Base-by-base conservation (phyloP, 1,284 basidiomycete species). In the Ganoderma boninense region DNA sequence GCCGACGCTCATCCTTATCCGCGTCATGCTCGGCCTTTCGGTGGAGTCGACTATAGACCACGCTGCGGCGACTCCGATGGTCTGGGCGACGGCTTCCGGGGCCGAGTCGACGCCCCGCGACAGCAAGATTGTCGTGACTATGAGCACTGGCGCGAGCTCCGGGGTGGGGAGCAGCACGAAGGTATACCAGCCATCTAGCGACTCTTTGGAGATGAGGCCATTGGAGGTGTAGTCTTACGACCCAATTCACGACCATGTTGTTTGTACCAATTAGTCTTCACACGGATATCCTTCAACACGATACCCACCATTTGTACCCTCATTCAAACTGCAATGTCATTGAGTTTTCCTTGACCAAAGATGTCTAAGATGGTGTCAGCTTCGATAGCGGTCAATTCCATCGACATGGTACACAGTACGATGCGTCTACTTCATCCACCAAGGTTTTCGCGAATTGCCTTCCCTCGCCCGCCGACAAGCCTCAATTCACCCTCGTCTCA, bases 1-100 rank as follows among this genome's bases (percentile, higher is more conserved):
- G 2, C 68, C 74, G 29, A 74, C 73, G 16, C 70, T 76, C 14
- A 76, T 76, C 54, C 59, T 74, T 29, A 73, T 76, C 16, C 71
- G 73, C 5, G 70, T 71, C 29, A 67, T 68, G 16, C 70, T 76
- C 13, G 74, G 74, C 3, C 42, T 71, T 42, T 64, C 69, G 16
- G 42, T 54, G 32, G 69, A 68, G 46, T 43, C 61, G 44, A 66
- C 66, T 5, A 42, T 59, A 13, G 46, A 56, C 29, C 42, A 6
- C 16, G 40, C 18, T 32, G 42, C 57, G 44, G 29, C 29, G 29
- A 35, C 65, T 23, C 57, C 59, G 43, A 35, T 66, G 32, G 42
- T 49, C 8, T 66, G 65, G 65, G 40, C 65, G 18, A 43, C 65
- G 43, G 23, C 8, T 10, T 23, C 59, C 4, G 20, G 38, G 10